Base-by-base conservation (phyloP, 768 basidiomycete genomes). In the Tephrocybe sp. region DNA sequence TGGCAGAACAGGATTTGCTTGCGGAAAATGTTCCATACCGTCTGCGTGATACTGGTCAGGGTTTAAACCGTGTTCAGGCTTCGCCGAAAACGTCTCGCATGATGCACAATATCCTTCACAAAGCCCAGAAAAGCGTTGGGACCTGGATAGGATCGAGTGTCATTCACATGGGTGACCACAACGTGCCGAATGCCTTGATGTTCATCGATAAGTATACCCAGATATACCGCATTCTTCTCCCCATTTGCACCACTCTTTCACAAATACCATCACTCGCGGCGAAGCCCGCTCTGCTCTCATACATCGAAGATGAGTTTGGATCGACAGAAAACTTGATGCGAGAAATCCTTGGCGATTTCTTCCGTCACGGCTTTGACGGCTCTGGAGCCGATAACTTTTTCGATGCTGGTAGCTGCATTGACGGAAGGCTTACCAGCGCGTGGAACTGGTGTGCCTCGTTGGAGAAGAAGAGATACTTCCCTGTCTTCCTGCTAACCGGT, bases 151-250 rank as follows among this genome's bases (percentile, higher is more conserved):
- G 91, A 34, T 91, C 84, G 10, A 88, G 86, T 46, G 89, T 89
- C 56, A 89, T 91, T 54, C 90, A 92, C 66, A 89, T 91, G 89
- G 89, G 89, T 42, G 91, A 92, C 60, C 91, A 84, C 64, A 83
- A 88, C 59, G 87, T 90, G 18, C 87, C 87, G 4, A 90, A 88
- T 57, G 88, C 91, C 3, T 74, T 92, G 42, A 81, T 92, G 69
- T 92, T 93, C 76, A 91, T 92, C 58, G 88, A 93, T 77, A 93
- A 93, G 63, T 93, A 93, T 68, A 90, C 90, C 11, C 91, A 93
- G 63, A 87, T 93, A 41, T 93, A 92, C 68, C 86, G 91, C 57
- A 93, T 93, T 61, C 80, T 92, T 18, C 75, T 92, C 21, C 91
- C 91, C 3, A 87, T 93, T 50, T 91, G 88, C 72, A 92, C 86